Evolutionary conservation across 495 filamentous ascomycete species (phyloP).

Genomic region (Annulohypoxylon bovei): DNA sequence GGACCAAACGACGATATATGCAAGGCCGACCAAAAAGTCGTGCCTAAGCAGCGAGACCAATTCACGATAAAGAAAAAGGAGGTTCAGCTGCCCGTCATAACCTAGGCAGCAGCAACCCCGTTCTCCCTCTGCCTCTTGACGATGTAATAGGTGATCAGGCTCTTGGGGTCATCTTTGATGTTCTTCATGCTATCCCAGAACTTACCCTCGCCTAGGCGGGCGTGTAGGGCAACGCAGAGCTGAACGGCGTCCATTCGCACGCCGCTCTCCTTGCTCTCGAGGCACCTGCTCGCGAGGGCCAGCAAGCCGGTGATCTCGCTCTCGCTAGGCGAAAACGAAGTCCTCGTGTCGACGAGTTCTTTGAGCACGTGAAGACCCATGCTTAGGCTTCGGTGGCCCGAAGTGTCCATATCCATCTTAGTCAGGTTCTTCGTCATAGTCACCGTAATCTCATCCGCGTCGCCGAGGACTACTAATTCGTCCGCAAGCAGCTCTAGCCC

Average conservation of each 20-base stretch:
- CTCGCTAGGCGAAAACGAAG: slow-evolving; percentile 54
- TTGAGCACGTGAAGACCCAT: slow-evolving; percentile 71
- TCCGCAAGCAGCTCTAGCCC: slow-evolving; percentile 64
- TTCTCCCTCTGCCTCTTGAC: slow-evolving; percentile 68
- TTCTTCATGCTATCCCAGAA: slow-evolving; percentile 73
- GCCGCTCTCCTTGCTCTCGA: slow-evolving; percentile 78
- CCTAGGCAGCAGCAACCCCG: slow-evolving; percentile 6
- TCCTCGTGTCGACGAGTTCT: slow-evolving; percentile 58
- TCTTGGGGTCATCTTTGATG: slow-evolving; percentile 73
- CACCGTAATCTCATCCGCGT: slow-evolving; percentile 58
- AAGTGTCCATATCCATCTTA: slow-evolving; percentile 49
- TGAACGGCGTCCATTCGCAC: slow-evolving; percentile 81
- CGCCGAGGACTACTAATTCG: slow-evolving; percentile 61
- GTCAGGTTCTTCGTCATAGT: slow-evolving; percentile 57
- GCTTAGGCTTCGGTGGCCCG: slow-evolving; percentile 56
- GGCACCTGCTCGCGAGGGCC: slow-evolving; percentile 64
- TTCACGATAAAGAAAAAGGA: background rate
- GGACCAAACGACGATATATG: background rate
- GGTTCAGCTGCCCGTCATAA: background rate
- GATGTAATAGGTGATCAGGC: slow-evolving; percentile 85
- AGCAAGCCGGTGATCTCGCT: slow-evolving; percentile 60
- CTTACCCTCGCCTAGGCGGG: slow-evolving; percentile 68
- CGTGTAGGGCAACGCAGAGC: slow-evolving; percentile 78
- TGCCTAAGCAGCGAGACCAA: background rate
- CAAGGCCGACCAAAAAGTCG: background rate